Base-by-base conservation (phyloP, 495 filamentous ascomycete genomes). In the Aspergillus sclerotiicarbonarius region DNA sequence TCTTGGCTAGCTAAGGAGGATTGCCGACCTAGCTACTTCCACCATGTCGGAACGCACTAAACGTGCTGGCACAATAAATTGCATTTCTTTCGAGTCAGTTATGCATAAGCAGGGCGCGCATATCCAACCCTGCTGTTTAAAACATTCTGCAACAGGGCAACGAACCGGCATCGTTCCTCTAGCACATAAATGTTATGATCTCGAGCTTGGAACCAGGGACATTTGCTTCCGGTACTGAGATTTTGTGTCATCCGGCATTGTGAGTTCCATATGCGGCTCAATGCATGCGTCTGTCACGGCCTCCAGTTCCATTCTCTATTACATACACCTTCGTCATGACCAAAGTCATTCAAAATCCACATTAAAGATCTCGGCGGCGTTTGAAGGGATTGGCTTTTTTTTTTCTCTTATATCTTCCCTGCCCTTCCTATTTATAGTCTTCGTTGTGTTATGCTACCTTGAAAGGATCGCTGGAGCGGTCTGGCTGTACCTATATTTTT, bases 1-100 rank as follows among this genome's bases (percentile, higher is more conserved):
- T 72, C 81, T 30, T 96, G 82, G 72, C 76, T 99, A 21, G 80
- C 90, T 61, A 87, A 87, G 69, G 95, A 99, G 67, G 95, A 99
- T 73, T 99, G 95, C 75, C 81, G 95, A 53, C 90, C 92, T 30
- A 91, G 90, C 69, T 99, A 95, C 86, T 99, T 99, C 79, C 92
- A 96, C 75, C 91, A 87, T 70, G 90, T 88, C 25, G 90, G 92
- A 50, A 91, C 88, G 78, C 84, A 86, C 69, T 97, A 67, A 76
- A 59, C 31, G 16, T 18, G 18, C 2, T 37, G 8, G 21, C 13
- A 32, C 10, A 46, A 31, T 45, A 51, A 20, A 35, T 18, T 39
- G n/a, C 8, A 8, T 57, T 43, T 20, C 12, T 8, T 6, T 50
- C 31, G 6, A 50, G 16, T 16, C 29, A 31, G 25, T 50, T n/a